Base-by-base conservation (phyloP, 805 yeast genomes). In the Starmerella geochares region DNA sequence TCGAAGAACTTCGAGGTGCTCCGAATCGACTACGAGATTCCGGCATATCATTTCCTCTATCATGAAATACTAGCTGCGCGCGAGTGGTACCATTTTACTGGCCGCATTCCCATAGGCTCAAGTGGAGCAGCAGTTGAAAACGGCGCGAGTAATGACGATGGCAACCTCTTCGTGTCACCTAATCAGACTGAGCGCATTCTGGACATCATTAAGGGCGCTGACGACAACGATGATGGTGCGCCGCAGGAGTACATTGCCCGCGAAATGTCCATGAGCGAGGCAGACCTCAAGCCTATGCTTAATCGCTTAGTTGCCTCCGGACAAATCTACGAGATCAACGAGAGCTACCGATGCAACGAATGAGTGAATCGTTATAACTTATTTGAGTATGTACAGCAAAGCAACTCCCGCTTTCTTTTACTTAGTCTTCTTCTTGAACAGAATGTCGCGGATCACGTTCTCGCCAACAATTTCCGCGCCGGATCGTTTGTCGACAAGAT, bases 41-140 rank as follows among this genome's bases (percentile, higher is more conserved):
- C 35, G 5, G 53, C 57, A 6, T 79, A 80, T 60, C 78, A 78
- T 59, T 72, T 81, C 21, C 61, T 78, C 7, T 80, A 77, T 61
- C 86, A 82, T 60, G 71, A 75, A 57, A 64, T 82, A 50, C 72
- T 75, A 55, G 81, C 85, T 2, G 70, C 79, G 46, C 62, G 70
- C 40, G 67, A 69, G 50, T 78, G 73, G 58, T 60, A 75, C 68
- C 54, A 55, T 42, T 56, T 44, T 27, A 57, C 59, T 5, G 63
- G 63, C 9, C 62, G 35, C 9, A 19, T 48, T 29, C 51, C 54
- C 7, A 20, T 53, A 6, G 53, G 45, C 36, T 21, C 27, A 27
- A 39, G 29, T 17, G 35, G 25, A 33, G 35, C 21, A n/a, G n/a
- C n/a, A n/a, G n/a, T n/a, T n/a, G n/a, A n/a, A n/a, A n/a, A n/a